Conservation (phyloP, 495 filamentous ascomycete genomes). For the Penicillium paxilli region DNA sequence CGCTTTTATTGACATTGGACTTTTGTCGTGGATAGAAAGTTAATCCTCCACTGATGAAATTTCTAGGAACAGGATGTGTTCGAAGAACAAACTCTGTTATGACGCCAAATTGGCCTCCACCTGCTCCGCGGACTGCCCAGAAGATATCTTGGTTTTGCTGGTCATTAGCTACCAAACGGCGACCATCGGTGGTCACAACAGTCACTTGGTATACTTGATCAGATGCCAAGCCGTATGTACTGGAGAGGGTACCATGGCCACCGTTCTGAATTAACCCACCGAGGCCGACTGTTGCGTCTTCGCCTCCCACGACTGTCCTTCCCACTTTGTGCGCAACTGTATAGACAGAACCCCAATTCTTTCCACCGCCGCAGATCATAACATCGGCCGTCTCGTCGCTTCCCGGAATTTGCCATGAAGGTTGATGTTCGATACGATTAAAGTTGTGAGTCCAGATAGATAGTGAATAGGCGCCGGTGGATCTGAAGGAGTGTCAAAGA, state of each 20-base stretch:
- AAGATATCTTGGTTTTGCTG: slow-evolving; percentile 54
- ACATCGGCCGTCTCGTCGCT: slow-evolving; percentile 24
- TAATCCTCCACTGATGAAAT: slow-evolving; percentile 22
- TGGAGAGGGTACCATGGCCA: slow-evolving; percentile 40
- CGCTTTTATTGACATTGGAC: slow-evolving; percentile 21
- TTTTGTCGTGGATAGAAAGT: slow-evolving; percentile 27
- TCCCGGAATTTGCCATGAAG: slow-evolving; percentile 17
- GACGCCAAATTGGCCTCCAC: slow-evolving; percentile 29
- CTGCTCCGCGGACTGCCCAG: slow-evolving; percentile 41
- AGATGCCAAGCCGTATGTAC: slow-evolving; percentile 13
- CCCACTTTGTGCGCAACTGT: slow-evolving; percentile 8
- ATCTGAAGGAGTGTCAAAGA: slow-evolving; percentile 32
- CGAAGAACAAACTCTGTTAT: slow-evolving; percentile 44
- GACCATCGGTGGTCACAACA: slow-evolving; percentile 51
- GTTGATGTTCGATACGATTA: slow-evolving; percentile 36
- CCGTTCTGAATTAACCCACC: slow-evolving; percentile 59
- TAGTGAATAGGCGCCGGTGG: slow-evolving; percentile 48
- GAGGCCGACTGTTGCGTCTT: slow-evolving; percentile 28
- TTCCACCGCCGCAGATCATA: slow-evolving; percentile 25
- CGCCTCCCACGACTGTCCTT: slow-evolving; percentile 23
- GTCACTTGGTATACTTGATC: slow-evolving; percentile 55
- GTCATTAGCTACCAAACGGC: slow-evolving; percentile 42
- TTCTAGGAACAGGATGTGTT: slow-evolving; percentile 34
- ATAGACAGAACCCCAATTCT: slow-evolving; percentile 18
- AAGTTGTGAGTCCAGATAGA: slow-evolving; percentile 51